Evolutionary conservation across 148 eudicot species (phyloP).

Genomic region (Chenopodium suecicum): DNA sequence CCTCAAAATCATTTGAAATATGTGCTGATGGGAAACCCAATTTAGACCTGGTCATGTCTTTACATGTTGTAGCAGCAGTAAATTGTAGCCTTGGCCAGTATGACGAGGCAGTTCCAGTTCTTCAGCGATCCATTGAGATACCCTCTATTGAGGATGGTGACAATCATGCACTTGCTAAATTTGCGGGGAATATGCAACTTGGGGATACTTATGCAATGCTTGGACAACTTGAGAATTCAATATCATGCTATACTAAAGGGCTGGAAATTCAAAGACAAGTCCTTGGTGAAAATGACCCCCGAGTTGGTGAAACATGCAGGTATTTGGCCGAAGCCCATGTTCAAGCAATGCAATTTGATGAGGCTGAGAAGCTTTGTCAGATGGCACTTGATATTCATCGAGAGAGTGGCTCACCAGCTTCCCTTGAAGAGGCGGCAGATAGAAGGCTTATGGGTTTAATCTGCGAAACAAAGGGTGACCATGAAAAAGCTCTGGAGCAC

Average conservation of each 20-base stretch:
- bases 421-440: constrained; percentile 94
- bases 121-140: constrained; percentile 75
- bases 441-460: constrained; percentile 97
- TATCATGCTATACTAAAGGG: constrained; percentile 65
- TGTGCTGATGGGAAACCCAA: constrained; percentile 72
- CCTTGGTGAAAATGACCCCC: constrained; percentile 73
- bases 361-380: constrained; percentile 82
- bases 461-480: constrained; percentile 84
- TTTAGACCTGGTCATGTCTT: constrained; percentile 86
- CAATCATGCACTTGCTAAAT: constrained; percentile 90
- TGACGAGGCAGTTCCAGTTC: constrained; percentile 72
- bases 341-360: constrained; percentile 88
- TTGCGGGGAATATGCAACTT: constrained; percentile 95
- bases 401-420: constrained; percentile 66
- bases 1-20: constrained; percentile 84
- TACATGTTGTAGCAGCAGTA: constrained; percentile 89
- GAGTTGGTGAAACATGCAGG: constrained; percentile 94
- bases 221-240: constrained; percentile 83
- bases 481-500: constrained; percentile 93
- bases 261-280: constrained; percentile 70
- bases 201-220: constrained; percentile 91
- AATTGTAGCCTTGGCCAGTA: constrained; percentile 75
- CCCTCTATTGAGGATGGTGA: constrained; percentile 64
- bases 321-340: constrained; percentile 94
- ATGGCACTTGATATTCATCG: constrained; percentile 86